A percentile compares a stretch with the other conserved stretches of the same genome.
These are phyloP conservation scores for Globisporangium alternatum DNA, from an alignment of 352 stramenopile species.

Conservation along the genomic window DNA sequence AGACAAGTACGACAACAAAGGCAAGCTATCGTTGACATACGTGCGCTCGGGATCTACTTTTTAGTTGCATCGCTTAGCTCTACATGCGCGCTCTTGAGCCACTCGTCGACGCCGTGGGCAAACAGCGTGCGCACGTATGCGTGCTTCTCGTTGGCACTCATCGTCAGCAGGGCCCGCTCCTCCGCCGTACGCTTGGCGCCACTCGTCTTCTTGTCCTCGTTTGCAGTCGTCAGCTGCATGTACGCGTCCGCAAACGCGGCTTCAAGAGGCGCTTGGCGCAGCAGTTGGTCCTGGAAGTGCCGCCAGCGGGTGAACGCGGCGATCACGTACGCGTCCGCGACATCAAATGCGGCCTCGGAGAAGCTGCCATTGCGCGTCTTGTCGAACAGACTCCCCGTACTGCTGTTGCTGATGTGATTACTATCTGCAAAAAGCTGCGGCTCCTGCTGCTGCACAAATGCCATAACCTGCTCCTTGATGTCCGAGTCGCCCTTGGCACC, in stretches of 20 bases:
- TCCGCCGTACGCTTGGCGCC: slow-evolving; percentile 35
- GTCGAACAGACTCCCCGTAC: slow-evolving; percentile 7
- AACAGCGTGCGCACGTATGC: slow-evolving; percentile 44
- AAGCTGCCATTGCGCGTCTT: slow-evolving; percentile 33
- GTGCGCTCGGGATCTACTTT: background rate
- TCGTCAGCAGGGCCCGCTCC: slow-evolving; percentile 29
- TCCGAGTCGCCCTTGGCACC: slow-evolving; percentile 15
- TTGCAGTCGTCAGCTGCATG: slow-evolving; percentile 28
- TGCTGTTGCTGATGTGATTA: background rate
- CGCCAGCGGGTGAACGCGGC: slow-evolving; percentile 58
- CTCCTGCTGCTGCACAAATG: slow-evolving; percentile 53
- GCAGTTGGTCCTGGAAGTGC: slow-evolving; percentile 46
- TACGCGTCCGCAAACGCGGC: slow-evolving; percentile 45
- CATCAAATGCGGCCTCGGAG: slow-evolving; percentile 63
- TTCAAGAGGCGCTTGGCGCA: slow-evolving; percentile 22
- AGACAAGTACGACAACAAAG: too few relatives aligned
- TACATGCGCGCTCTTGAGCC: slow-evolving; percentile 35
- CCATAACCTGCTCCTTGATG: slow-evolving; percentile 76
- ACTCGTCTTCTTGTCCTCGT: slow-evolving; percentile 17
- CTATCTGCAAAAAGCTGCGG: slow-evolving; percentile 18
- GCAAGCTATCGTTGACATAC: too few relatives aligned
- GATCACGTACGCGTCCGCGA: slow-evolving; percentile 82
- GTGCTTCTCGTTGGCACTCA: slow-evolving; percentile 30
- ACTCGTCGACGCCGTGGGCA: slow-evolving; percentile 43
- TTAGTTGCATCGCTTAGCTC: background rate